These are phyloP conservation scores for Ophiocordyceps robertsii DNA, from an alignment of 2,329 filamentous ascomycete genomes.

Conservation along the genomic window DNA sequence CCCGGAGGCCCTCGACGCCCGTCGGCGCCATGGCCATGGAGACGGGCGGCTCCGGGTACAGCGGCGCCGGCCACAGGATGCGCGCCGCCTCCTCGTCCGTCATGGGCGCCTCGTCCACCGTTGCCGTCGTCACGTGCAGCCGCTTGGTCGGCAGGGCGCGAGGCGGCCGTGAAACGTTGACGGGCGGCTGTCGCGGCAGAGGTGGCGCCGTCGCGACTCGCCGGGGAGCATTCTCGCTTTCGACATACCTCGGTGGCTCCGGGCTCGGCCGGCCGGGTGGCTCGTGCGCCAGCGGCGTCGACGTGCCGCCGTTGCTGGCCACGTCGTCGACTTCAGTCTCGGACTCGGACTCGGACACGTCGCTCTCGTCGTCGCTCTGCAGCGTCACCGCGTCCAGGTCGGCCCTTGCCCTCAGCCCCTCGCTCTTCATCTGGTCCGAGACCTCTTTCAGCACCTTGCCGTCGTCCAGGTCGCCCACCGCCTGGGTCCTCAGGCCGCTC, in stretches of 20 bases:
- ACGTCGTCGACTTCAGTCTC: neutral
- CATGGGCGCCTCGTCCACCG: slow-evolving; percentile 17
- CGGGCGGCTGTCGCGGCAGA: neutral
- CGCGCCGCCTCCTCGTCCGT: slow-evolving; percentile 24
- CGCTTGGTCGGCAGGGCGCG: neutral
- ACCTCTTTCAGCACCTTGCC: slow-evolving; percentile 20
- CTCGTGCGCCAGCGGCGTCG: slow-evolving; percentile 3
- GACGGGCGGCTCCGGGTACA: slow-evolving; percentile 4
- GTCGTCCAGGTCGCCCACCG: slow-evolving; percentile 6
- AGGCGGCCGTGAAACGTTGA: neutral
- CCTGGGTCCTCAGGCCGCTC: no score
- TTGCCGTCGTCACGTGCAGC: slow-evolving; percentile 3
- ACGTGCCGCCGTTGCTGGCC: slow-evolving; percentile 4
- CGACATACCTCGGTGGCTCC: neutral
- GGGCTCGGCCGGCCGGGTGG: neutral
- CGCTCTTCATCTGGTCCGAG: slow-evolving; percentile 15
- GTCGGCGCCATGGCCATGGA: slow-evolving; percentile 2
- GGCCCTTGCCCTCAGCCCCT: slow-evolving; percentile 9
- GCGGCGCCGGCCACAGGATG: slow-evolving; percentile 24
- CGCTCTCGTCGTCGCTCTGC: slow-evolving; percentile 14
- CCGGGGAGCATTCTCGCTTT: neutral
- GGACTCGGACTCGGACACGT: slow-evolving; percentile 2
- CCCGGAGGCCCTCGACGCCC: slow-evolving; percentile 15
- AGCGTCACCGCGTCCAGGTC: slow-evolving; percentile 14
- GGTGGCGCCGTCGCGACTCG: neutral